Percentiles rank a stretch among this genome's conserved stretches.
Conservation (phyloP, 257 asterid genomes). For the Solanum phureja region DNA sequence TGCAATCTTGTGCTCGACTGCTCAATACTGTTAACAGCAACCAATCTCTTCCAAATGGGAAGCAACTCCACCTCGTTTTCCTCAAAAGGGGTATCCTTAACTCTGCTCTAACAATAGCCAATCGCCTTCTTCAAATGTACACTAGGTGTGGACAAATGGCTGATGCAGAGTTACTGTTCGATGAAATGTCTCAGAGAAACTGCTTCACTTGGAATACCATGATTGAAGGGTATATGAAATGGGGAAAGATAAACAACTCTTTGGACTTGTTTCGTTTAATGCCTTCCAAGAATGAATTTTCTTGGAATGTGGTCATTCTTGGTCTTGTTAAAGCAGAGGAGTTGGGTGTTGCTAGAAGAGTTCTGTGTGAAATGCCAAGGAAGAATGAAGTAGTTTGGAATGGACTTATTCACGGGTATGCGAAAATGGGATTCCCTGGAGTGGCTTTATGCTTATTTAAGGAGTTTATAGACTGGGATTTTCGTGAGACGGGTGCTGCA, state of each 20-base stretch:
- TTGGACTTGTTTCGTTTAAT: constrained; percentile 33
- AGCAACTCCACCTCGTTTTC: constrained; percentile 67
- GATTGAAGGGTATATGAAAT: constrained; percentile 62
- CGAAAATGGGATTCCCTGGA: constrained; percentile 32
- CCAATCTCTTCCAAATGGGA: constrained; percentile 30
- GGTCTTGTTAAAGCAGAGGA: constrained; percentile 43
- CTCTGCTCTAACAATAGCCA: constrained; percentile 48
- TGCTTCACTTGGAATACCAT: constrained; percentile 66
- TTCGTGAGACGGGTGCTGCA: constrained; percentile 7
- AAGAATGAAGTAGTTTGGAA: constrained; percentile 59
- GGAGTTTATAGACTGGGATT: constrained; percentile 33
- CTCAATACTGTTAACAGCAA: constrained; percentile 40
- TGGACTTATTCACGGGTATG: constrained; percentile 62
- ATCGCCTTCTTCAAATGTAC: constrained; percentile 79
- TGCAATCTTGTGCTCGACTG: constrained; percentile 44
- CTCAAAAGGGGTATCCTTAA: constrained; percentile 57
- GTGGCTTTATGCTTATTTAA: constrained; percentile 42
- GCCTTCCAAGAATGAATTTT: constrained; percentile 55
- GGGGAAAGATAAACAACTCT: constrained; percentile 13
- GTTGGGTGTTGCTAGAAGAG: constrained; percentile 30
- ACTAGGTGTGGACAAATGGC: constrained; percentile 37
- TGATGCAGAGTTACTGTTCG: constrained; percentile 53
- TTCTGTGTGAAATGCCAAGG: constrained; percentile 56
- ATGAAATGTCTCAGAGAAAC: constrained; percentile 61
- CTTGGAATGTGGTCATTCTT: constrained; percentile 64